phyloP scores from a whole-genome alignment of 495 filamentous ascomycete species.

The Hypoxylon rickii region DNA sequence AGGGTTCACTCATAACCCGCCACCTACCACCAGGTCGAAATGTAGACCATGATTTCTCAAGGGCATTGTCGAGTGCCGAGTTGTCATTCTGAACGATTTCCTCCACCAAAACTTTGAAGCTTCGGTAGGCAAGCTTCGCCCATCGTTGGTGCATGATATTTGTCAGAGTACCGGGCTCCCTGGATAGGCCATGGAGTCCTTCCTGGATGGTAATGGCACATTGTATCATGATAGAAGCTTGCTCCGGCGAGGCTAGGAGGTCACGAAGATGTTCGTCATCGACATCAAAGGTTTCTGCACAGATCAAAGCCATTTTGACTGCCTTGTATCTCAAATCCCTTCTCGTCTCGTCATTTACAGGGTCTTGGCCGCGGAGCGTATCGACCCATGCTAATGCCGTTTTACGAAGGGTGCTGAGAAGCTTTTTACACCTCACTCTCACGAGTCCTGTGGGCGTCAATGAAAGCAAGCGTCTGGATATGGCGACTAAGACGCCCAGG shows the following conservation, averaged over 20 bases:
- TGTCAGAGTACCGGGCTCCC: conserved; percentile 5
- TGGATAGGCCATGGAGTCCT: conserved; percentile 19
- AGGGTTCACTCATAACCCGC: conserved; percentile 6
- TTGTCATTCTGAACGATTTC: conserved; percentile 37
- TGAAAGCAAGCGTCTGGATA: conserved; percentile 45
- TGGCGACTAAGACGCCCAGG: conserved; percentile 41
- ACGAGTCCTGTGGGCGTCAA: conserved; percentile 25
- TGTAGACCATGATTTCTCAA: conserved; percentile 43
- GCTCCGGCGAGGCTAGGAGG: conserved; percentile 20
- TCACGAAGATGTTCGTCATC: conserved; percentile 35
- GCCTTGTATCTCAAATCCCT: conserved; percentile 33
- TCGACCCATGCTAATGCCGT: conserved; percentile 40
- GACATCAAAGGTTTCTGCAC: conserved; percentile 44
- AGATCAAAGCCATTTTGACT: conserved; percentile 46
- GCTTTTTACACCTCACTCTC: conserved; percentile 13
- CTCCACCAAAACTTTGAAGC: conserved; percentile 37
- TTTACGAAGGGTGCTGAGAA: conserved; percentile 33
- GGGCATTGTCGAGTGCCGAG: conserved; percentile 42
- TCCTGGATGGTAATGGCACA: conserved; percentile 49
- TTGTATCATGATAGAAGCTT: conserved; percentile 42
- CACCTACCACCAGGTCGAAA: conserved; percentile 39
- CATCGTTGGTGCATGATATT: conserved; percentile 38
- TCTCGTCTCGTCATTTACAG: conserved; percentile 21
- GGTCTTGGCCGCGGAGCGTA: conserved; percentile 32
- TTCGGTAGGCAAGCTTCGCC: conserved; percentile 33